phyloP scores from a whole-genome alignment of 208 protist genomes.

The Crithidia brevicula region DNA sequence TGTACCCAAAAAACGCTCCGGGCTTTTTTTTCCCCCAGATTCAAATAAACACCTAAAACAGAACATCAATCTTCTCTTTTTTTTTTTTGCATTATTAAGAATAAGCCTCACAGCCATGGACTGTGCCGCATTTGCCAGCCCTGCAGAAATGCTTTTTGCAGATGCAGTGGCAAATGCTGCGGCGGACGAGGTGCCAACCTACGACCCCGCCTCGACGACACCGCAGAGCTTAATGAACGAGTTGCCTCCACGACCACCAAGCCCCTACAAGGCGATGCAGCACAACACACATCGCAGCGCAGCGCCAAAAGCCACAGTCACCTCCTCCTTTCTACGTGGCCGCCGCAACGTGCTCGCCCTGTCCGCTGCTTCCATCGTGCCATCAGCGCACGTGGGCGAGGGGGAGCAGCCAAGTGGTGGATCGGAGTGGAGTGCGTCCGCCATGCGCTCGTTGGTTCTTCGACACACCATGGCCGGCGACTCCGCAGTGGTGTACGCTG shows the following conservation, averaged over 20 bases:
- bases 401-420: no score
- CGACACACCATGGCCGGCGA: not conserved
- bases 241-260: conserved; percentile 52
- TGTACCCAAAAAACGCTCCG: no score
- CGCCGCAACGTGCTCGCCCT: not conserved
- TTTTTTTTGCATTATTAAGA: no score
- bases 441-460: not conserved
- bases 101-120: no score
- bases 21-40: no score
- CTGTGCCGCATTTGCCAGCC: not conserved
- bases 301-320: conserved; percentile 23
- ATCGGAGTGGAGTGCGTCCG: not conserved
- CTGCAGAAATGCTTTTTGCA: not conserved
- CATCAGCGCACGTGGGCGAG: not conserved
- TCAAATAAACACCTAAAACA: not conserved
- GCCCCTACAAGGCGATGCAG: conserved; percentile 59
- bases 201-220: not conserved
- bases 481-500: not conserved
- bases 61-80: not conserved
- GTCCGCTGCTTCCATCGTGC: not conserved
- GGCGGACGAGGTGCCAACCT: not conserved
- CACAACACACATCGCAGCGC: conserved; percentile 3
- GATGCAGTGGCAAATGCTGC: not conserved
- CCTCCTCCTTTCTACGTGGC: conserved; percentile 30
- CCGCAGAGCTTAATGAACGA: conserved; percentile 32